A percentile compares a stretch with the other conserved stretches of the same genome.
phyloP scores from a whole-genome alignment of 2,329 filamentous ascomycete species.

The Ophiocordyceps robertsii region DNA sequence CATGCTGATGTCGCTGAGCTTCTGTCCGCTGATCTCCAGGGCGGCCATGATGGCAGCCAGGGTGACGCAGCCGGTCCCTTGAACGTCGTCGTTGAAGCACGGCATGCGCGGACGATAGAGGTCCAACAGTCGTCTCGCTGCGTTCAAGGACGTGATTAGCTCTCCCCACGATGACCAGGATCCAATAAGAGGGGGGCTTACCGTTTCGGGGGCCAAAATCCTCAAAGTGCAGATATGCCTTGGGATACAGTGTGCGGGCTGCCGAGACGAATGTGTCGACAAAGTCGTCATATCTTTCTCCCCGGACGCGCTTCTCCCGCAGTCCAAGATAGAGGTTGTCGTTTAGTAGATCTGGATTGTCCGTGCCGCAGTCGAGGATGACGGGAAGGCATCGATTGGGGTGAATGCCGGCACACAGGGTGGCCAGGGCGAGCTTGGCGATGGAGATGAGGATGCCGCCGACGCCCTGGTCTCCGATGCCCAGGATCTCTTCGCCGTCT shows the following conservation, averaged over 20 bases:
- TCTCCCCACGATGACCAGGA: too few relatives aligned
- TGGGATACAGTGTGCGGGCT: slow-evolving; percentile 57
- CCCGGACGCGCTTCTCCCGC: slow-evolving; percentile 49
- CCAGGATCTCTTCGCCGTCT: slow-evolving; percentile 61
- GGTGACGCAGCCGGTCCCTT: slow-evolving; percentile 80
- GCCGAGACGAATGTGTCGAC: slow-evolving; percentile 61
- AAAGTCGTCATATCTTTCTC: slow-evolving; percentile 62
- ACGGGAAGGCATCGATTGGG: slow-evolving; percentile 67
- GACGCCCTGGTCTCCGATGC: slow-evolving; percentile 80
- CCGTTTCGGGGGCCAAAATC: slow-evolving; percentile 71
- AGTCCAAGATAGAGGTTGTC: slow-evolving; percentile 74
- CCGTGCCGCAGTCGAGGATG: slow-evolving; percentile 73
- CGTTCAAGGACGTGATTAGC: not conserved
- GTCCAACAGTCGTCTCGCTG: slow-evolving; percentile 61
- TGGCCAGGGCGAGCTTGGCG: slow-evolving; percentile 72
- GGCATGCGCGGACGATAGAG: slow-evolving; percentile 59
- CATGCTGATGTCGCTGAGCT: slow-evolving; percentile 55
- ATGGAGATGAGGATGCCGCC: slow-evolving; percentile 75
- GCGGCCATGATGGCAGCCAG: slow-evolving; percentile 71
- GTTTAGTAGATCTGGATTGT: slow-evolving; percentile 61
- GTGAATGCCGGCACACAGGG: slow-evolving; percentile 76
- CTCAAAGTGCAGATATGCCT: slow-evolving; percentile 78
- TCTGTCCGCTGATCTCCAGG: slow-evolving; percentile 52
- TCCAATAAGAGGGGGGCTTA: slow-evolving; percentile 11
- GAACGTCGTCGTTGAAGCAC: slow-evolving; percentile 86